Evolutionary conservation across 331 rosid genomes (phyloP).

Genomic region (Pyrus hybrid): DNA sequence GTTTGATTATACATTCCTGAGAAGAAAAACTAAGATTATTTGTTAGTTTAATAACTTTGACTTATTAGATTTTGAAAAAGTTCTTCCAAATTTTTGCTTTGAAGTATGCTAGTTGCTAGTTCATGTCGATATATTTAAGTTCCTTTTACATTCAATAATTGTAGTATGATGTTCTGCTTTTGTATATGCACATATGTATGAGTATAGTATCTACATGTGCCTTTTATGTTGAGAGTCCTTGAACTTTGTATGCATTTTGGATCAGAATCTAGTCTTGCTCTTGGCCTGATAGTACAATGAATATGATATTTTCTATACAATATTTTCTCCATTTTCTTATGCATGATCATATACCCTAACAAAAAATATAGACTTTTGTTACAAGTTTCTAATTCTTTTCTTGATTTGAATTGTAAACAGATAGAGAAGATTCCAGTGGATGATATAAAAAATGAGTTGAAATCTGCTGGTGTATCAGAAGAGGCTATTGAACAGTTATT

Average conservation of each 20-base stretch:
- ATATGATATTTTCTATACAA: background rate
- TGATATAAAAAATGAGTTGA: constrained; percentile 66
- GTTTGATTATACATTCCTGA: background rate
- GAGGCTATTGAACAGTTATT: constrained; percentile 71
- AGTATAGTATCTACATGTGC: background rate
- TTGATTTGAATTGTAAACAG: constrained; percentile 27
- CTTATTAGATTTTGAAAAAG: too few relatives aligned
- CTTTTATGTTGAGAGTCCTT: background rate
- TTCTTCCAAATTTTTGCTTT: too few relatives aligned
- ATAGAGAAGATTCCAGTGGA: constrained; percentile 78
- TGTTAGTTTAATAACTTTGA: too few relatives aligned
- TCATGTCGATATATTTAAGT: too few relatives aligned
- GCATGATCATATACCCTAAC: too few relatives aligned
- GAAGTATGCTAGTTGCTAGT: background rate
- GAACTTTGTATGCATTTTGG: background rate
- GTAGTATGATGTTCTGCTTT: background rate
- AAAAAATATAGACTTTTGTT: background rate
- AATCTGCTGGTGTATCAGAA: constrained; percentile 54
- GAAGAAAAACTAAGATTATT: too few relatives aligned
- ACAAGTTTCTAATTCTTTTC: background rate
- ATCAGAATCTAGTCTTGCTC: background rate
- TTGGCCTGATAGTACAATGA: background rate
- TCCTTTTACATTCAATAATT: too few relatives aligned
- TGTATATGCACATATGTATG: background rate
- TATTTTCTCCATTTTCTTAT: background rate